Evolutionary conservation across 1,284 basidiomycete species (phyloP), one percentile per base, ranked within the genome.

Genomic region (Ceraceosorus bombacis): DNA sequence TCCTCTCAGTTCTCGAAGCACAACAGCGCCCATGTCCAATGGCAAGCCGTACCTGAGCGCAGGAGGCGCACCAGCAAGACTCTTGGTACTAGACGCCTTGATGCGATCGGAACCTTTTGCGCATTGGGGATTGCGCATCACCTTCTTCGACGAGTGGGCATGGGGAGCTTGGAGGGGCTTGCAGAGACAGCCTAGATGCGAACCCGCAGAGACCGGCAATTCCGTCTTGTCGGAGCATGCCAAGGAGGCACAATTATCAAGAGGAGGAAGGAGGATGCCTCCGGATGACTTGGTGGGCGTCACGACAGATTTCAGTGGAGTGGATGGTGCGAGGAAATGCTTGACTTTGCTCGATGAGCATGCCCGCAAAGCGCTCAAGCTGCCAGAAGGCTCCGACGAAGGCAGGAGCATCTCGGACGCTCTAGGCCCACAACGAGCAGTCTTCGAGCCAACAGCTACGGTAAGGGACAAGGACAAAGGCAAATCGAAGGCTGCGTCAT

Each of bases 61-160:
- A 10, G 43, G 43, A 9, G 59, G 58, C 0, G 69, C 76, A 1
- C 71, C 76, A 39, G 59, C 71, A 6, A 71, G 74, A 41, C 39
- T 79, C 17, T 62, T 77, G n/a, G 73, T 78, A 5, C 63, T 74
- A 52, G 66, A 74, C 1, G 72, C 73, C 6, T 57, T 77, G 1
- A 58, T 77, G 0, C 57, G 65, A 4, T 70, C 68, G 5, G 75
- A 77, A 54, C 75, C 75, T 2, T 76, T 76, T 59, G 65, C 63
- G 37, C 64, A 60, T 1, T 77, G 75, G 75, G 66, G 66, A 2
- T 65, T 77, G 43, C 65, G 67, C 36, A 58, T 77, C 2, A 68
- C 65, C 5, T 70, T 76, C 46, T 72, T 74, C 54, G 66, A 66
- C 39, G 75, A 77, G 49, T 76, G 69, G 64, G 70, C 60, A 2